phyloP scores from a whole-genome alignment of 2,329 filamentous ascomycete genomes.

The Trichoderma gracile region DNA sequence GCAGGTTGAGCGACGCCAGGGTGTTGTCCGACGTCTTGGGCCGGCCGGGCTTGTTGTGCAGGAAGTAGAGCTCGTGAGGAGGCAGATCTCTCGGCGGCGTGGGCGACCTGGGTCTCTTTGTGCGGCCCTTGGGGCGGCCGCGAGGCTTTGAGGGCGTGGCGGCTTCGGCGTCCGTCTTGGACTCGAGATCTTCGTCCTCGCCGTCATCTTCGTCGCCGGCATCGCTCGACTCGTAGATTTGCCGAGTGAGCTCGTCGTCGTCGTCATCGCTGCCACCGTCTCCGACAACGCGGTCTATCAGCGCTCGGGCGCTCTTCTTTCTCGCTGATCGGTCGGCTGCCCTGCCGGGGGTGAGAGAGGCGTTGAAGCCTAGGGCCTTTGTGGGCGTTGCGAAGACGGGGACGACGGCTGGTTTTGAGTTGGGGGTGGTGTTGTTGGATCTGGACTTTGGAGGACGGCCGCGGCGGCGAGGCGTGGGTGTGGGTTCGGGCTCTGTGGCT shows the following conservation, averaged over 20 bases:
- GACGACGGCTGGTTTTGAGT: constrained; percentile 40
- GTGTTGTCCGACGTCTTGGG: constrained; percentile 86
- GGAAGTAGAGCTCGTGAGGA: constrained; percentile 89
- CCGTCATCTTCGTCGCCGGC: constrained; percentile 71
- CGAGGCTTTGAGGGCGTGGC: constrained; percentile 44
- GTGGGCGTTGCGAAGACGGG: constrained; percentile 43
- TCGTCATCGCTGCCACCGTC: constrained; percentile 69
- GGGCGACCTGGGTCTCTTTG: constrained; percentile 57
- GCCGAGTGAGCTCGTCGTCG: constrained; percentile 35
- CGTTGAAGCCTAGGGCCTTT: constrained; percentile 37
- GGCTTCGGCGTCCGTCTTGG: constrained; percentile 39
- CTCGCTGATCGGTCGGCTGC: constrained; percentile 84
- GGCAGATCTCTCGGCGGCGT: constrained; percentile 81
- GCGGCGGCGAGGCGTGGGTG: constrained; percentile 39
- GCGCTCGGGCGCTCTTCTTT: constrained; percentile 75
- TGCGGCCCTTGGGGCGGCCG: constrained; percentile 30
- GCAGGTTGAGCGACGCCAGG: constrained; percentile 69
- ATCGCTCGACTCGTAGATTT: constrained; percentile 59
- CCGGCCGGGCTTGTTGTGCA: constrained; percentile 80
- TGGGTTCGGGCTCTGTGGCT: constrained; percentile 13
- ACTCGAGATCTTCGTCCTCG: constrained; percentile 47
- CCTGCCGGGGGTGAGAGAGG: constrained; percentile 59
- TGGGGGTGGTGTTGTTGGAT: constrained; percentile 39
- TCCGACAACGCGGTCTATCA: constrained; percentile 71
- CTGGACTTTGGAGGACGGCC: constrained; percentile 40